Evolutionary conservation across 2,329 filamentous ascomycete genomes (phyloP).

Genomic region (Pseudohalonectria lignicola): DNA sequence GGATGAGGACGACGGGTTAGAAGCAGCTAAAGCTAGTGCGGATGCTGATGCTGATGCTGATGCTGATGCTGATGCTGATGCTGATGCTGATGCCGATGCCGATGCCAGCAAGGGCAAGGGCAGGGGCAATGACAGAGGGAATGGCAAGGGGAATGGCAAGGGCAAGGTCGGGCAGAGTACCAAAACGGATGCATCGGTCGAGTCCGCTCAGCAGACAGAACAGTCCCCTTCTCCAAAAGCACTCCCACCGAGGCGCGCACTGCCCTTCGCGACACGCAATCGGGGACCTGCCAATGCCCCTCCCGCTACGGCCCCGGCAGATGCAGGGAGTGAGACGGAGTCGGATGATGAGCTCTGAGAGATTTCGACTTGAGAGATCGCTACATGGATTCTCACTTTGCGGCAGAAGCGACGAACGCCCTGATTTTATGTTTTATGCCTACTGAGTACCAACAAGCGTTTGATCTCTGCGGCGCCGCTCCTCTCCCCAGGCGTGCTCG

Average conservation of each 20-base stretch:
- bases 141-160: conserved; percentile 6
- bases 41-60: conserved; percentile 14
- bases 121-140: background rate
- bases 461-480: no score
- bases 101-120: background rate
- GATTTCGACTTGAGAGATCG: no score
- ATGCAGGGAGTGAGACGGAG: conserved; percentile 34
- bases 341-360: conserved; percentile 43
- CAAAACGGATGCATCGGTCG: no score
- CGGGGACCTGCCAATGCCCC: conserved; percentile 1
- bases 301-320: conserved; percentile 15
- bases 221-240: conserved; percentile 3
- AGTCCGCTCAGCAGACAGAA: background rate
- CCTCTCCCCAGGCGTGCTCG: no score
- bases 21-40: background rate
- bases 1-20: conserved; percentile 13
- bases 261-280: conserved; percentile 7
- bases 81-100: background rate
- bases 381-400: background rate
- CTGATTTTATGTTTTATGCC: background rate
- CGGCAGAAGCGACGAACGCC: background rate
- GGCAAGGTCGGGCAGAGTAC: no score
- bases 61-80: conserved; percentile 10
- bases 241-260: conserved; percentile 14
- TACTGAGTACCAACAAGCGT: background rate